Evolutionary conservation across 768 basidiomycete species (phyloP).

Genomic region (Termitomyces eurrhizus): DNA sequence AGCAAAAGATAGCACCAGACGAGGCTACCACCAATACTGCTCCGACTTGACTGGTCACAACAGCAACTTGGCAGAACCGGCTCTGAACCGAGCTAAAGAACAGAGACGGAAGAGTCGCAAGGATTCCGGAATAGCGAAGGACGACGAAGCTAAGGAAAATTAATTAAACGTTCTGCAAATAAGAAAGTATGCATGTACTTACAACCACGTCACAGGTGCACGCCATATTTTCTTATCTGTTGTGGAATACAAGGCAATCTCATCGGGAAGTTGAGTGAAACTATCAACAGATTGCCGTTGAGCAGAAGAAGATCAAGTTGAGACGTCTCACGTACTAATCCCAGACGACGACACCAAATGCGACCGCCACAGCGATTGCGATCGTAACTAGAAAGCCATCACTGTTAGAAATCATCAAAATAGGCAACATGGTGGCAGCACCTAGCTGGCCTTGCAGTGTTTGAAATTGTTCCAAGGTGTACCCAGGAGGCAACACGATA

Average conservation of each 20-base stretch:
- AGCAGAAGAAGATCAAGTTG: neutral
- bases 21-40: conserved; percentile 25
- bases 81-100: conserved; percentile 26
- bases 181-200: conserved; percentile 9
- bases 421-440: neutral
- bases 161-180: neutral
- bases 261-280: conserved; percentile 25
- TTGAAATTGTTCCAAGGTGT: conserved; percentile 17
- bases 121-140: conserved; percentile 29
- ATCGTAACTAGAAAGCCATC: conserved; percentile 13
- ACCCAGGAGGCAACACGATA: conserved; percentile 19
- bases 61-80: conserved; percentile 26
- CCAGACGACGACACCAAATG: conserved; percentile 28
- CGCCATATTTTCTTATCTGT: conserved; percentile 21
- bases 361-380: conserved; percentile 24
- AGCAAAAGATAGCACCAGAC: conserved; percentile 29
- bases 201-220: conserved; percentile 28
- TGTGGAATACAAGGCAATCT: conserved; percentile 22
- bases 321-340: conserved; percentile 23
- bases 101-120: conserved; percentile 24
- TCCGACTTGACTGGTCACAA: conserved; percentile 26
- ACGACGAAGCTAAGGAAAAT: conserved; percentile 24
- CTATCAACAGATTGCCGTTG: conserved; percentile 11
- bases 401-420: neutral
- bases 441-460: conserved; percentile 18